Conservation (phyloP, 257 asterid genomes). For the Forsythia viridissima region DNA sequence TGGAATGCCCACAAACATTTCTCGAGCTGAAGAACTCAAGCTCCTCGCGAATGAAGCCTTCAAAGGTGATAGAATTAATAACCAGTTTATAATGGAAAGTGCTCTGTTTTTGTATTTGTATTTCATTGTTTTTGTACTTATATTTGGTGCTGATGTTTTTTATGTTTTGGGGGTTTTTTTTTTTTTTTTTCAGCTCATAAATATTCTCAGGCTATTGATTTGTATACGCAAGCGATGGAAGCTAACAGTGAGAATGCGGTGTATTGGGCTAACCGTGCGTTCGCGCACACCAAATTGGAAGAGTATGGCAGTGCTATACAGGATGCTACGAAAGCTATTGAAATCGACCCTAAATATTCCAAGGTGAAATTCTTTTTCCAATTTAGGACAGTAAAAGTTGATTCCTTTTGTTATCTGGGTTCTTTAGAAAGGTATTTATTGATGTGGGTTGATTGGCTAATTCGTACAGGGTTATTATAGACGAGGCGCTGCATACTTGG, state of each 20-base stretch:
- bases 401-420: neutral
- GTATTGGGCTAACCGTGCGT: slow-evolving; percentile 97
- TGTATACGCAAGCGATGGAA: slow-evolving; percentile 89
- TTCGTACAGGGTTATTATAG: slow-evolving; percentile 85
- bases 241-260: slow-evolving; percentile 69
- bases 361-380: slow-evolving; percentile 48
- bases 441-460: slow-evolving; percentile 3
- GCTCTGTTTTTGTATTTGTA: slow-evolving; percentile 4
- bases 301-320: slow-evolving; percentile 97
- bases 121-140: neutral
- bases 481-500: slow-evolving; percentile 92
- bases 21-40: slow-evolving; percentile 80
- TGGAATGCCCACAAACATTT: slow-evolving; percentile 43
- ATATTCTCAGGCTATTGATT: slow-evolving; percentile 89
- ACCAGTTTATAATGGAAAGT: neutral
- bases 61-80: slow-evolving; percentile 51
- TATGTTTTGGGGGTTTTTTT: neutral
- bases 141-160: slow-evolving; percentile 5
- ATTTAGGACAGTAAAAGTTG: neutral
- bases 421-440: slow-evolving; percentile 11
- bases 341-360: slow-evolving; percentile 83
- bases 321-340: slow-evolving; percentile 85
- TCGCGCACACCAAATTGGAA: slow-evolving; percentile 93
- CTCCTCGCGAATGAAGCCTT: slow-evolving; percentile 88
- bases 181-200: slow-evolving; percentile 61